Evolutionary conservation across 2,329 filamentous ascomycete genomes (phyloP), one percentile per base, ranked within the genome.

Genomic region (Botrytis squamosa): DNA sequence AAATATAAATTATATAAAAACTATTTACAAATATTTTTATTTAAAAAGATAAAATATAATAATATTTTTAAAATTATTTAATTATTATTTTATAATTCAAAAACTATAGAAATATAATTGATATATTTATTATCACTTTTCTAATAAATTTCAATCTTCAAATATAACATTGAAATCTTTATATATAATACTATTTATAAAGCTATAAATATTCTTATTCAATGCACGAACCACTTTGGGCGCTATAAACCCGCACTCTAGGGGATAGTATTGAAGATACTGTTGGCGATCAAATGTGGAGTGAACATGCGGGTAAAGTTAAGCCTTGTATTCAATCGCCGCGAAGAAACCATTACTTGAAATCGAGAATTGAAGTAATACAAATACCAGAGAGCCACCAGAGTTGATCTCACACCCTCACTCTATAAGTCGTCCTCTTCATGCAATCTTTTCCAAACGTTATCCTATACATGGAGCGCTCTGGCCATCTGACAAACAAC

Each of bases 201-300:
- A 29, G 29, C 29, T 29, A 29, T 29, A 29, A 29, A 29, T 29
- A 2, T 29, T 29, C 29, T 29, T 29, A 29, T 29, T 29, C 29
- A 2, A 2, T 29, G 1, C 1, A 29, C 29, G 1, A 2, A 29
- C 29, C 1, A 29, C 29, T 29, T 29, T 29, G 29, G 1, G 29
- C 29, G 29, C 29, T 2, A 29, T 29, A 29, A 29, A 29, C 29
- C 1, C 29, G 1, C 1, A 29, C 29, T 29, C 29, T 29, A 29
- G 29, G 29, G n/a, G n/a, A n/a, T n/a, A n/a, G n/a, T n/a, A 55
- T 55, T 55, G 49, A 7, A 55, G 25, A 55, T 55, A 55, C 49
- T n/a, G 49, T 8, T 63, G 12, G 33, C 59, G 22, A 7, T n/a
- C 22, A n/a, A 40, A 22, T 40, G 25, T 3, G 6, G 20, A n/a